Conservation (phyloP, 345 rosid genomes). For the Salix udensis region DNA sequence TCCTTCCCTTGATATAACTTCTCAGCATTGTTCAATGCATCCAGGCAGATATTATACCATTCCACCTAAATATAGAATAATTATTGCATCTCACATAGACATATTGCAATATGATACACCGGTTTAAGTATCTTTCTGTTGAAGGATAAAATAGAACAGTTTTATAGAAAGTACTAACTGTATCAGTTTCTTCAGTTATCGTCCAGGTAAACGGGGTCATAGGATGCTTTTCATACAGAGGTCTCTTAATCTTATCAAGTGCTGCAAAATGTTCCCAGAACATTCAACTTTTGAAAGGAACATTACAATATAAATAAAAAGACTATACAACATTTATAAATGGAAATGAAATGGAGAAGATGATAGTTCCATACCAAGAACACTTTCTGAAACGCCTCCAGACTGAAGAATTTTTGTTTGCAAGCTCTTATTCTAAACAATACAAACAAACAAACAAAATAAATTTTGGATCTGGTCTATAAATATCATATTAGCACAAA, state of each 20-base stretch:
- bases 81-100: neutral
- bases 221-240: conserved; percentile 91
- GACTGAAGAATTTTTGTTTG: conserved; percentile 63
- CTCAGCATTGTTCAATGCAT: conserved; percentile 69
- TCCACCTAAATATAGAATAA: conserved; percentile 47
- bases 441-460: neutral
- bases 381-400: conserved; percentile 53
- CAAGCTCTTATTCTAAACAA: conserved; percentile 56
- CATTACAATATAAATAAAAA: conserved; percentile 14
- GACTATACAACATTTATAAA: conserved; percentile 8
- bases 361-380: conserved; percentile 52
- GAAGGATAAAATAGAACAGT: neutral
- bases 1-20: conserved; percentile 63
- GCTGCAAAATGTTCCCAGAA: conserved; percentile 43
- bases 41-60: conserved; percentile 73
- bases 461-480: neutral
- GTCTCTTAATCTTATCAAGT: conserved; percentile 80
- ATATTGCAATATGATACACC: neutral
- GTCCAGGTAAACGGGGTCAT: conserved; percentile 94
- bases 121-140: neutral
- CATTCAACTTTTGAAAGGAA: neutral
- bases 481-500: neutral
- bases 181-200: conserved; percentile 74
- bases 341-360: neutral
- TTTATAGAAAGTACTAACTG: conserved; percentile 41